A percentile compares a stretch with the other conserved stretches of the same genome.
Conservation (phyloP, 441 rosid genomes). For the Jatropha podagrica region DNA sequence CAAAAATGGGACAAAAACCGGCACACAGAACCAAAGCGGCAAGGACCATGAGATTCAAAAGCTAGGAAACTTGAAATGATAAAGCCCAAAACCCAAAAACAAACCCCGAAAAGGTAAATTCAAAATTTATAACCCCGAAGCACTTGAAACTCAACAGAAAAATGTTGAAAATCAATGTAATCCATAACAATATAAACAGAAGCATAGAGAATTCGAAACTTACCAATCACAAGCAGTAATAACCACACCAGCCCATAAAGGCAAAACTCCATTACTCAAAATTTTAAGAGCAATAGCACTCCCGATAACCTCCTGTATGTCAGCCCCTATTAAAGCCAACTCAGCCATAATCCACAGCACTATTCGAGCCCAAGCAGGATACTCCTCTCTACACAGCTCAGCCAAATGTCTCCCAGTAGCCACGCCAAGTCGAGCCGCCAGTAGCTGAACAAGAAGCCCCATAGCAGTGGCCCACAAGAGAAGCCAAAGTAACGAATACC, state of each 20-base stretch:
- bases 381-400: conserved; percentile 96
- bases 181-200: neutral
- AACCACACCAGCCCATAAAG: conserved; percentile 83
- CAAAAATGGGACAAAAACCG: neutral
- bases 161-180: neutral
- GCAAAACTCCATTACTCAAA: conserved; percentile 67
- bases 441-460: conserved; percentile 84
- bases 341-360: conserved; percentile 91
- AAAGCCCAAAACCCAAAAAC: neutral
- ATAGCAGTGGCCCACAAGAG: conserved; percentile 89
- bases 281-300: conserved; percentile 90
- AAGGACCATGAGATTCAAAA: neutral
- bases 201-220: conserved; percentile 1
- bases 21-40: neutral
- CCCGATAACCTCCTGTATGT: conserved; percentile 91
- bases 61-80: neutral
- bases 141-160: neutral
- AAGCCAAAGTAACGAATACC: conserved; percentile 83
- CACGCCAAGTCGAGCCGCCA: conserved; percentile 84
- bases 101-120: neutral
- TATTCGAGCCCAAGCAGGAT: conserved; percentile 77
- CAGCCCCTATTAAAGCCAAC: conserved; percentile 86
- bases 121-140: neutral
- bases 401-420: conserved; percentile 87
- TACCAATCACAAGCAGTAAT: conserved; percentile 85